Evolutionary conservation across 2,329 filamentous ascomycete species (phyloP).

Genomic region (Daldinia sp.): DNA sequence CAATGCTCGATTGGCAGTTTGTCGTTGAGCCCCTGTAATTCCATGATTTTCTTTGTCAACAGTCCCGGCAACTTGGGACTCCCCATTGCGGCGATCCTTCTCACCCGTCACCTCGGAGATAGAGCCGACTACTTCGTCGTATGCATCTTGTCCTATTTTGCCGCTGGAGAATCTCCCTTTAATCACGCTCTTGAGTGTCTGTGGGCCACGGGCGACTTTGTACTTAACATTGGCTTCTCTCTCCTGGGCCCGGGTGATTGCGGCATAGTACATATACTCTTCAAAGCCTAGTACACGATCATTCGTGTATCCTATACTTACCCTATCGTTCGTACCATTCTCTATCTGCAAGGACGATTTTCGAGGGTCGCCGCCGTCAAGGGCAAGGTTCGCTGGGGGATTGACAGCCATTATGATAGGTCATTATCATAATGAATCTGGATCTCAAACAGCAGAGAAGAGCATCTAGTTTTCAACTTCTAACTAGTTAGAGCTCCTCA

Average conservation of each 20-base stretch:
- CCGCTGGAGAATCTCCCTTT: slow-evolving; percentile 33
- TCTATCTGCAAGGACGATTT: slow-evolving; percentile 24
- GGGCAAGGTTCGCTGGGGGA: slow-evolving; percentile 32
- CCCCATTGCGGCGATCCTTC: slow-evolving; percentile 12
- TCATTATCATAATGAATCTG: not conserved
- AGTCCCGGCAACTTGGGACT: slow-evolving; percentile 3
- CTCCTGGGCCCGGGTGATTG: slow-evolving; percentile 44
- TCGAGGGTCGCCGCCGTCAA: slow-evolving; percentile 36
- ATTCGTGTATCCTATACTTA: not conserved
- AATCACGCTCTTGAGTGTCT: slow-evolving; percentile 30
- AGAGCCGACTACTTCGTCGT: slow-evolving; percentile 9
- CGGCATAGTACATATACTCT: slow-evolving; percentile 45
- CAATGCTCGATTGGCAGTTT: slow-evolving; percentile 59
- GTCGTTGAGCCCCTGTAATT: slow-evolving; percentile 59
- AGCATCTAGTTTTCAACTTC: not conserved
- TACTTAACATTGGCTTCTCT: slow-evolving; percentile 36
- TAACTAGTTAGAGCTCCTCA: not conserved
- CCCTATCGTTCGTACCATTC: slow-evolving; percentile 1
- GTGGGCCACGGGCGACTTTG: slow-evolving; percentile 27
- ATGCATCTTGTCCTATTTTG: slow-evolving; percentile 3
- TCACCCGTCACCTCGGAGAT: slow-evolving; percentile 20
- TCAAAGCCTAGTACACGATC: slow-evolving; percentile 35
- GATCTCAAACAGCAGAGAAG: not conserved
- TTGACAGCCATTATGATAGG: slow-evolving; percentile 27
- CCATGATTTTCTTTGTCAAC: slow-evolving; percentile 14